Base-by-base conservation (phyloP, 2,329 filamentous ascomycete species). In the Fusarium sp. region DNA sequence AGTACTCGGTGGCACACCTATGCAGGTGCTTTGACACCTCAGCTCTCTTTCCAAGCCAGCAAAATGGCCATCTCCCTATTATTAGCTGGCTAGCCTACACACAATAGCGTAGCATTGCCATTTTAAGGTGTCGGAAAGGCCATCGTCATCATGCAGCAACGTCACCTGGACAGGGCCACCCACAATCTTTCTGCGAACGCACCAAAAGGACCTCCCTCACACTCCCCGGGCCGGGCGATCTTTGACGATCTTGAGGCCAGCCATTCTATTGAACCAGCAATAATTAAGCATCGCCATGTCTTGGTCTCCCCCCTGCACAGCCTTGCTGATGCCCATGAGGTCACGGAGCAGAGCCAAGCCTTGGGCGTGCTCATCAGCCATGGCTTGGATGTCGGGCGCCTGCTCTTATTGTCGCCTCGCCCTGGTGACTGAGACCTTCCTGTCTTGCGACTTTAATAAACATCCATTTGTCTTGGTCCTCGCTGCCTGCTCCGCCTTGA, bases 101-200 rank as follows among this genome's bases (percentile, higher is more conserved):
- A 45, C 41, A 45, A 20, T 45, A 45, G 41, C 20, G 41, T 45
- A 45, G 41, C 41, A 45, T 23, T 23, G 20, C 20, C 41, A 7
- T 23, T 45, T 45, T 23, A 45, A 45, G 41, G 20, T 45, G 20
- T 45, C 41, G 20, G 41, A 11, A 23, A 45, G 20, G 20, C n/a
- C 41, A 64, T 68, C 68, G 67, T 59, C 66, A 78, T 78, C 77
- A 78, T 76, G 77, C 67, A 68, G 59, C 73, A 64, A 75, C 63
- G 72, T 78, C 77, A 78, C 74, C 67, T 70, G 70, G 61, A 25
- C 32, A 14, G 27, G 13, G 18, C 30, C 45, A 43, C 34, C 25
- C 52, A 41, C 23, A 34, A 32, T 20, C 25, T 52, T 18, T 41
- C 56, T 56, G 30, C 16, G n/a, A 58, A 58, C 32, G 13, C 56